Evolutionary conservation across 441 rosid genomes (phyloP).

Genomic region (Eutrema salsugineum): DNA sequence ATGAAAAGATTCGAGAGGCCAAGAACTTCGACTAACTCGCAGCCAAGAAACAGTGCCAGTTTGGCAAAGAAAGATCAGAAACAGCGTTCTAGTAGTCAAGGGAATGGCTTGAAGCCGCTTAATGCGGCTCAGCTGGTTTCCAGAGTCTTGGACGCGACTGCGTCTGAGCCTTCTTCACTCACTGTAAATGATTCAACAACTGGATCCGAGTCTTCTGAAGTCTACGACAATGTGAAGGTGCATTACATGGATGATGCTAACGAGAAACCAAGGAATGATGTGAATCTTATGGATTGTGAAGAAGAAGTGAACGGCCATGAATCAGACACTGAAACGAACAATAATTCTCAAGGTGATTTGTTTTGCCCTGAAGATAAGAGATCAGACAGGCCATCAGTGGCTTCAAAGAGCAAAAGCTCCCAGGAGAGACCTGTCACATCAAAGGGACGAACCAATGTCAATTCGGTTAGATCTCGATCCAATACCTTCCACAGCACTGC

Average conservation of each 20-base stretch:
- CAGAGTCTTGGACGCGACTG: slow-evolving; percentile 29
- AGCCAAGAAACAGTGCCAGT: slow-evolving; percentile 10
- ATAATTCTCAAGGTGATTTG: slow-evolving; percentile 55
- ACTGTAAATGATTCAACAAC: slow-evolving; percentile 24
- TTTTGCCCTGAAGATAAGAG: slow-evolving; percentile 54
- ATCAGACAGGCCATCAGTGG: slow-evolving; percentile 34
- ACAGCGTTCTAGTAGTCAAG: slow-evolving; percentile 18
- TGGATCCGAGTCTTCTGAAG: slow-evolving; percentile 34
- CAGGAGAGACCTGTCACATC: slow-evolving; percentile 41
- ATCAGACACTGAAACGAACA: slow-evolving; percentile 18
- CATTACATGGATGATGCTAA: slow-evolving; percentile 34
- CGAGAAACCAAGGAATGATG: slow-evolving; percentile 18
- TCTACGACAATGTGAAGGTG: slow-evolving; percentile 30
- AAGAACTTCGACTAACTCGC: slow-evolving; percentile 13
- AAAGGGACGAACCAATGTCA: slow-evolving; percentile 30
- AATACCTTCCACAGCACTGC: slow-evolving; percentile 34
- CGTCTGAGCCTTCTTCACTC: slow-evolving; percentile 7
- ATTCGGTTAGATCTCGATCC: slow-evolving; percentile 36
- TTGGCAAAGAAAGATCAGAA: slow-evolving; percentile 29
- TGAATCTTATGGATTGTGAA: slow-evolving; percentile 13
- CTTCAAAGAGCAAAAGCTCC: slow-evolving; percentile 37
- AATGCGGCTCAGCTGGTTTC: slow-evolving; percentile 36
- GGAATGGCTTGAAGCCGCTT: slow-evolving; percentile 18
- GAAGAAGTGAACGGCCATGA: slow-evolving; percentile 7
- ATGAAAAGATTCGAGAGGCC: slow-evolving; percentile 33